phyloP scores from a whole-genome alignment of 306 rosid species.

The Hippophae rhamnoides region DNA sequence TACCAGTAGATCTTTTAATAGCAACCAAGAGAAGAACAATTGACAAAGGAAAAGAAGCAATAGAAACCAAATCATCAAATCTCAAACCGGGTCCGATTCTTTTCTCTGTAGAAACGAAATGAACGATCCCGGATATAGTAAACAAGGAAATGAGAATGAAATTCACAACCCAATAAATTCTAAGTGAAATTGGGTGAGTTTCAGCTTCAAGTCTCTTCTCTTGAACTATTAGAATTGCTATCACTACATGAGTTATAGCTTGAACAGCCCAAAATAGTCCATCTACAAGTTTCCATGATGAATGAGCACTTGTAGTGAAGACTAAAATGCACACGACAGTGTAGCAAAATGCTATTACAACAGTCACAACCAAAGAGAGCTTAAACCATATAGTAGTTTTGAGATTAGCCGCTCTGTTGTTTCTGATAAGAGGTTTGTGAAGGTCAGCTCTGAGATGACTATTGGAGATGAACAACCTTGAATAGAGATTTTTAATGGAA shows the following conservation, averaged over 20 bases:
- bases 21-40: constrained; percentile 43
- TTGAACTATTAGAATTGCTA: constrained; percentile 45
- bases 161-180: constrained; percentile 57
- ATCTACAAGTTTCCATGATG: constrained; percentile 42
- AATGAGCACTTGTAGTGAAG: constrained; percentile 22
- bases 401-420: constrained; percentile 5
- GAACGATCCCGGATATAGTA: constrained; percentile 49
- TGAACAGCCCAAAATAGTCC: constrained; percentile 69
- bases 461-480: constrained; percentile 31
- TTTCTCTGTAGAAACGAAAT: constrained; percentile 31
- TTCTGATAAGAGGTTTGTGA: constrained; percentile 41
- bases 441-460: constrained; percentile 24
- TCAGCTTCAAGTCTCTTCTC: constrained; percentile 48
- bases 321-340: constrained; percentile 31
- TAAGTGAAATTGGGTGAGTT: constrained; percentile 55
- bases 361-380: constrained; percentile 36
- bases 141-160: constrained; percentile 43
- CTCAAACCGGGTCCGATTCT: constrained; percentile 24
- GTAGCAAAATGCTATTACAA: constrained; percentile 37
- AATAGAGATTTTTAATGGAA: constrained; percentile 42
- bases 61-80: constrained; percentile 49
- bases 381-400: constrained; percentile 51
- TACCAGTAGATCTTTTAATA: constrained; percentile 56
- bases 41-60: constrained; percentile 49
- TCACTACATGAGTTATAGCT: constrained; percentile 49